Conservation (phyloP, 2,329 filamentous ascomycete genomes). For the Alternaria panax region DNA sequence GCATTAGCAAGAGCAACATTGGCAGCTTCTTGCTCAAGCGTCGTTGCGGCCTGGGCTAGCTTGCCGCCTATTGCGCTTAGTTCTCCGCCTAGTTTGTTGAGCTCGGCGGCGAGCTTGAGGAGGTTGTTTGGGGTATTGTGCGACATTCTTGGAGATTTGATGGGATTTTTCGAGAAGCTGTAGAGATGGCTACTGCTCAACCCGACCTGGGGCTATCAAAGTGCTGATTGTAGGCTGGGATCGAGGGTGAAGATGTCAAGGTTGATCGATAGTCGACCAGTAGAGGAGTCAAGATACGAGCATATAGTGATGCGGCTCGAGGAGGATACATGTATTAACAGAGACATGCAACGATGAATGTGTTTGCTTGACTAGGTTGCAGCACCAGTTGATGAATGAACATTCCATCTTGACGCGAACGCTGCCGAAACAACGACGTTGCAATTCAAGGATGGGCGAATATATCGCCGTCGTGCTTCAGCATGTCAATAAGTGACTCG, state of each 20-base stretch:
- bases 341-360: background rate
- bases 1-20: constrained; percentile 32
- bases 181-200: background rate
- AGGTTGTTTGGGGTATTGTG: constrained; percentile 28
- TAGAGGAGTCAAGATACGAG: background rate
- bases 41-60: constrained; percentile 22
- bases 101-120: constrained; percentile 30
- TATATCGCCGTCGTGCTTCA: background rate
- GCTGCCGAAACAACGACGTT: background rate
- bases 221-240: background rate
- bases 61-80: constrained; percentile 24
- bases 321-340: background rate
- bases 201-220: background rate
- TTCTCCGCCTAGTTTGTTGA: constrained; percentile 22
- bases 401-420: constrained; percentile 1
- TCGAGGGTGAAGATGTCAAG: background rate
- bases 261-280: background rate
- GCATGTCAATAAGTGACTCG: background rate
- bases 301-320: background rate
- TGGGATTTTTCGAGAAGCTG: background rate
- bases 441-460: background rate
- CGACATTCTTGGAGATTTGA: constrained; percentile 14
- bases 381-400: background rate
- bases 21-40: constrained; percentile 33
- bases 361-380: background rate